Base-by-base conservation (phyloP, 2,329 filamentous ascomycete genomes). In the Pseudocercospora ulei region DNA sequence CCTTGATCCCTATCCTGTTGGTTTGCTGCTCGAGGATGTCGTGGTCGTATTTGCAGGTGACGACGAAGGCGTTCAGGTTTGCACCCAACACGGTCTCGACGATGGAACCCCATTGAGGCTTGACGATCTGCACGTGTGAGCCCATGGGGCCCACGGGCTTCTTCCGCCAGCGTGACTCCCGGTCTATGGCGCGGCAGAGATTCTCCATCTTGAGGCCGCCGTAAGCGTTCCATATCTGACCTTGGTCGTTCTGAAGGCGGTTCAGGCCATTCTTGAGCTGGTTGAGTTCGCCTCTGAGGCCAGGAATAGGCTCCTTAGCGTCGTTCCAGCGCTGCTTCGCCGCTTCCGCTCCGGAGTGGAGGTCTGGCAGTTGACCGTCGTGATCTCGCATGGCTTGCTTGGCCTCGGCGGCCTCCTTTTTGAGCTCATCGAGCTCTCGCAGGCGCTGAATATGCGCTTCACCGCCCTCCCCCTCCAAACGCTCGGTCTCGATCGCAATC, bases 121-220 rank as follows among this genome's bases (percentile, higher is more conserved):
- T 78, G 22, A 76, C 65, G 14, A 98, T 66, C 49, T 76, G 78
- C 35, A 98, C 71, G 54, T 90, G 74, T 14, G 76, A 67, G 18
- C 87, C 90, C 8, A 96, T 67, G 0, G 90, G 90, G 0, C 90
- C 90, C 20, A 96, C 68, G 2, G 90, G 90, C 46, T 72, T 78
- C 27, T 73, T 65, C 14, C 68, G 65, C 56, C 92, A 96, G 0
- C 76, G 69, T 2, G 47, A 60, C 41, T 93, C 83, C n/a, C 67
- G 65, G 4, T 75, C 69, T 44, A 96, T 82, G n/a, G 71, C 71
- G 37, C 64, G 68, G 4, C 92, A 62, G 2, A 95, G 71, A 25
- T 70, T 71, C 1, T 61, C 58, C 26, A 78, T 73, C 5, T 33
- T 33, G n/a, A n/a, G n/a, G 7, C 17, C 18, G 9, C 9, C n/a